Conservation (phyloP, 2,329 filamentous ascomycete species). For the Aspergillus luchuensis region DNA sequence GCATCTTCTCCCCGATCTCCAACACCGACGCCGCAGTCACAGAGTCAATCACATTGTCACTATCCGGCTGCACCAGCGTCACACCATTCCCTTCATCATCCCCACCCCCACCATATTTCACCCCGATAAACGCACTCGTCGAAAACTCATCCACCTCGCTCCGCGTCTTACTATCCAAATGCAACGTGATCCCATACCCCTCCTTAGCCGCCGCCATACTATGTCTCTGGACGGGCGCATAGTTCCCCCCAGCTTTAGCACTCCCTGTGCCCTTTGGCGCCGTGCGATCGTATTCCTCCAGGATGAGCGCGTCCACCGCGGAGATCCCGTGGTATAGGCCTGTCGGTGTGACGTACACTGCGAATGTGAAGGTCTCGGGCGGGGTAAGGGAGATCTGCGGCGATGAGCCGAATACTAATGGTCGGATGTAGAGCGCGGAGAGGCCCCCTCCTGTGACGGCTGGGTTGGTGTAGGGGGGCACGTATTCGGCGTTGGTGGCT, state of each 20-base stretch:
- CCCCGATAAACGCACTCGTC: conserved; percentile 89
- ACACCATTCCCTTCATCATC: conserved; percentile 50
- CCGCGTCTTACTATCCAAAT: conserved; percentile 81
- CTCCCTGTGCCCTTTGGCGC: conserved; percentile 88
- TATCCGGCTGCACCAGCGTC: conserved; percentile 84
- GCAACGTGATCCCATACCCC: conserved; percentile 91
- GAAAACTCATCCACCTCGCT: conserved; percentile 94
- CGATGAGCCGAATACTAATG: conserved; percentile 81
- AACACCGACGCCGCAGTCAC: conserved; percentile 80
- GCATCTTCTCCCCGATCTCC: conserved; percentile 68
- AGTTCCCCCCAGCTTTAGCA: conserved; percentile 96
- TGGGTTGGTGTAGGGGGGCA: conserved; percentile 89
- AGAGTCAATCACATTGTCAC: conserved; percentile 81
- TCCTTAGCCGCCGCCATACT: conserved; percentile 77
- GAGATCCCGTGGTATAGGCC: conserved; percentile 91
- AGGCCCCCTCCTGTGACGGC: no score
- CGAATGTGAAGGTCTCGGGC: conserved; percentile 89
- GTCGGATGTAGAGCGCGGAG: conserved; percentile 89
- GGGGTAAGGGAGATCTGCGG: conserved; percentile 85
- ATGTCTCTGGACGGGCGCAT: conserved; percentile 86
- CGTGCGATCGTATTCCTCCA: conserved; percentile 90
- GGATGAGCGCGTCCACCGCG: conserved; percentile 81
- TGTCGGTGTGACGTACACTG: conserved; percentile 85
- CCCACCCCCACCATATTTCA: conserved; percentile 59
- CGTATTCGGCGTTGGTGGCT: conserved; percentile 82